phyloP scores from a whole-genome alignment of 2,329 filamentous ascomycete genomes.

The Aspergillus ruber region DNA sequence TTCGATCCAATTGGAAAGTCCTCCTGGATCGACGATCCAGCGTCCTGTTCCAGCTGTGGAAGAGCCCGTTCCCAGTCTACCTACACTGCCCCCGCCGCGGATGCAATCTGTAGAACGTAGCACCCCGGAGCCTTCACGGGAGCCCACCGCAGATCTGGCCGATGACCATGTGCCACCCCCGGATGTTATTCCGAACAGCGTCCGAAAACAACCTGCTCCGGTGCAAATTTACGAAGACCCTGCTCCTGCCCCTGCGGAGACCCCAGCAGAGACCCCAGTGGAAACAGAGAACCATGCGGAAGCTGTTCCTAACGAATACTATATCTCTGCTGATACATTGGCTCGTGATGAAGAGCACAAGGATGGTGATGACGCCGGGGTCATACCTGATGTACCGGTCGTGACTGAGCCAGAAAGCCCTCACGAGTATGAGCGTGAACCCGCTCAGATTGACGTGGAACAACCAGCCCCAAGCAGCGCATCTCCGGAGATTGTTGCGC shows the following conservation, averaged over 20 bases:
- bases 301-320: neutral
- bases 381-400: neutral
- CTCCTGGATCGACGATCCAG: conserved; percentile 3
- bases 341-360: neutral
- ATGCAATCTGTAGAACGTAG: neutral
- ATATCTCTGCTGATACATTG: neutral
- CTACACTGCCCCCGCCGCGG: neutral
- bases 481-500: neutral
- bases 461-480: neutral
- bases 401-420: neutral
- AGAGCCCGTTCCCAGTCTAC: neutral
- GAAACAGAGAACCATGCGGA: conserved; percentile 4
- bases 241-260: conserved; percentile 7
- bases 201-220: conserved; percentile 9
- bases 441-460: neutral
- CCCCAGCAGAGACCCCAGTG: conserved; percentile 7
- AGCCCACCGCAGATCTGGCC: neutral
- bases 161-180: conserved; percentile 3
- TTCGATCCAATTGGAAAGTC: conserved; percentile 15
- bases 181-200: conserved; percentile 5
- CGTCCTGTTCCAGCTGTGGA: neutral
- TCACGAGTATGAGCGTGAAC: neutral
- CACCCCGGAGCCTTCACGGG: neutral
- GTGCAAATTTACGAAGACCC: conserved; percentile 23
- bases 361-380: neutral